These are phyloP conservation scores for Lactifluus rugatus DNA, from an alignment of 768 basidiomycete species.

Conservation along the genomic window DNA sequence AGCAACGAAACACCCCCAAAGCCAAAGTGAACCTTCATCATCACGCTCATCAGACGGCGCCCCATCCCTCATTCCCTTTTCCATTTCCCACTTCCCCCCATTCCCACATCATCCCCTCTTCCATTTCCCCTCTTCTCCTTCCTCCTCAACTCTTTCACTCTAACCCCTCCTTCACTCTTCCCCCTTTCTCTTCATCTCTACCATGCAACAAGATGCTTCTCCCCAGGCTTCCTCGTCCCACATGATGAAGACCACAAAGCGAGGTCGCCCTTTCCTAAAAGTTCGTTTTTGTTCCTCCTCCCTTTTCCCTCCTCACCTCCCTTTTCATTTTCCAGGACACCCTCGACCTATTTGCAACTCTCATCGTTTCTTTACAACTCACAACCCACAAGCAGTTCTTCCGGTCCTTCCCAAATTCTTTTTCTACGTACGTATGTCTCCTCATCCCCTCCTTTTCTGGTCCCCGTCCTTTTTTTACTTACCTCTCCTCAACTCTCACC, in stretches of 20 bases:
- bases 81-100: neutral
- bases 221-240: conserved; percentile 66
- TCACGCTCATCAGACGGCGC: neutral
- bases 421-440: conserved; percentile 69
- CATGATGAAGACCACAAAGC: conserved; percentile 98
- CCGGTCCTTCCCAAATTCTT: conserved; percentile 87
- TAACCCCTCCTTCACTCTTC: conserved; percentile 22
- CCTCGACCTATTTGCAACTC: conserved; percentile 93
- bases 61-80: neutral
- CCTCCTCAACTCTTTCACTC: conserved; percentile 22
- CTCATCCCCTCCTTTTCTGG: conserved; percentile 10
- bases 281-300: conserved; percentile 31
- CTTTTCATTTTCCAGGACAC: conserved; percentile 58
- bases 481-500: conserved; percentile 2
- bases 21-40: neutral
- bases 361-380: conserved; percentile 88
- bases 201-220: conserved; percentile 32
- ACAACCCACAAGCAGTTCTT: conserved; percentile 92
- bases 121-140: conserved; percentile 25
- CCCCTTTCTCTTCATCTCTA: conserved; percentile 23
- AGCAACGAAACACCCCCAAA: too few species aligned
- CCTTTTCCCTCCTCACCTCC: neutral
- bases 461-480: neutral
- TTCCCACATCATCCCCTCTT: neutral
- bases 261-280: conserved; percentile 90